Evolutionary conservation across 2,329 filamentous ascomycete genomes (phyloP).

Genomic region (Talaromyces rugulosus): DNA sequence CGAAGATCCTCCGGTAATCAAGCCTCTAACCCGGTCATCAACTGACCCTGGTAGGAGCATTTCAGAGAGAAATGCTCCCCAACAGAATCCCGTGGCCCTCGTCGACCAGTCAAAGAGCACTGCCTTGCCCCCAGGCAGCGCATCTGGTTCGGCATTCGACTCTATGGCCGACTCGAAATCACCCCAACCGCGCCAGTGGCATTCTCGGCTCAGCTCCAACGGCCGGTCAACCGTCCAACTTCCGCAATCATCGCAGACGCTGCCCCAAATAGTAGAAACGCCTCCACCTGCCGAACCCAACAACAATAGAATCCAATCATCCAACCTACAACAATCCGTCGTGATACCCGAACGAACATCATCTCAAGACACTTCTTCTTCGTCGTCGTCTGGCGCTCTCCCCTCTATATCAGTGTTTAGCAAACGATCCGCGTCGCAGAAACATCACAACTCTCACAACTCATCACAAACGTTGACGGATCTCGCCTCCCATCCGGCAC

Average conservation of each 20-base stretch:
- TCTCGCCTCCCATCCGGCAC: conserved; percentile 61
- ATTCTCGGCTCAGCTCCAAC: conserved; percentile 54
- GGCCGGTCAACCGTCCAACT: conserved; percentile 52
- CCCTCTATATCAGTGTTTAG: conserved; percentile 44
- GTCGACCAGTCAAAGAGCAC: conserved; percentile 1
- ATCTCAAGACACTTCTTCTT: conserved; percentile 36
- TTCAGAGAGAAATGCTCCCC: conserved; percentile 7
- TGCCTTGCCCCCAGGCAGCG: conserved; percentile 17
- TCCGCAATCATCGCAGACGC: conserved; percentile 43
- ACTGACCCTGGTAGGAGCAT: conserved; percentile 31
- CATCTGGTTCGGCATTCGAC: conserved; percentile 24
- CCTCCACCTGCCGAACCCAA: conserved; percentile 37
- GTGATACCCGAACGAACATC: conserved; percentile 51
- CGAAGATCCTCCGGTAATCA: conserved; percentile 29
- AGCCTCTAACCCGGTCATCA: conserved; percentile 30
- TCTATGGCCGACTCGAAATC: conserved; percentile 27
- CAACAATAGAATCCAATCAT: background rate
- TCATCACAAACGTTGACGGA: conserved; percentile 57
- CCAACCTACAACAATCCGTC: conserved; percentile 22
- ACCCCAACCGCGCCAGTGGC: conserved; percentile 46
- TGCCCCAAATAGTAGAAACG: conserved; percentile 62
- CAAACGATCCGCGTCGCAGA: conserved; percentile 30
- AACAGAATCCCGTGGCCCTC: background rate
- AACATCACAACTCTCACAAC: conserved; percentile 32
- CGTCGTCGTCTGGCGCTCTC: conserved; percentile 18